Evolutionary conservation across 2,329 filamentous ascomycete species (phyloP), one percentile per base, ranked within the genome.

Genomic region (Cladosporium sp.): DNA sequence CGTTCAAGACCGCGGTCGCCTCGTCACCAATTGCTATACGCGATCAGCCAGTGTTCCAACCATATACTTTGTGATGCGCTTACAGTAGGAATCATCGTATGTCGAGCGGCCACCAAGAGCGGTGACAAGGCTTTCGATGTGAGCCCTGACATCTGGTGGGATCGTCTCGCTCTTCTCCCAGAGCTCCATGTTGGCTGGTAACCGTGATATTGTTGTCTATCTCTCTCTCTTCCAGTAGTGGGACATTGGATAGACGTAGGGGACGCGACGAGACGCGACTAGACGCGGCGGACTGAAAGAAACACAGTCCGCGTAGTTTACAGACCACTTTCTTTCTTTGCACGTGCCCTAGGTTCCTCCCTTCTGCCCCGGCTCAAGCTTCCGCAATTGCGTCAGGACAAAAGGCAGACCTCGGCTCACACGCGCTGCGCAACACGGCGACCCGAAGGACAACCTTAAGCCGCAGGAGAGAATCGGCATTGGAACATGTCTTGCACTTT

Each of bases 71-170:
- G 28, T 2, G 32, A 43, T 28, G 59, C 30, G 23, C 49, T 36
- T 56, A 63, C 60, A 85, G 77, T 99, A 99, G 74, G 85, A 70
- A 61, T 74, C 72, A 64, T 75, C 74, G 68, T 70, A 69, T 14
- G 70, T 74, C 25, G 70, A 73, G 56, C 69, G 69, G n/a, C 74
- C 74, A 61, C 74, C 74, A 30, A 96, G 93, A 67, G 95, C 95
- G 75, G 93, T 94, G 69, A 97, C 91, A 34, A 99, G 88, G 81
- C 92, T 96, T 80, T 91, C 94, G 75, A 99, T 89, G 79, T 97
- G 92, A 30, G 93, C 93, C 75, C 93, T 90, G 73, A 97, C 92
- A 81, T 97, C 92, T 49, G 93, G 92, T 76, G 98, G 93, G 65
- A 98, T 91, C 10, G 78, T 78, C 67, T 70, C 56, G 32, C 67